A percentile compares a stretch with the other conserved stretches of the same genome.
Evolutionary conservation across 2,329 filamentous ascomycete species (phyloP).

Genomic region (Clonostachys byssicola): DNA sequence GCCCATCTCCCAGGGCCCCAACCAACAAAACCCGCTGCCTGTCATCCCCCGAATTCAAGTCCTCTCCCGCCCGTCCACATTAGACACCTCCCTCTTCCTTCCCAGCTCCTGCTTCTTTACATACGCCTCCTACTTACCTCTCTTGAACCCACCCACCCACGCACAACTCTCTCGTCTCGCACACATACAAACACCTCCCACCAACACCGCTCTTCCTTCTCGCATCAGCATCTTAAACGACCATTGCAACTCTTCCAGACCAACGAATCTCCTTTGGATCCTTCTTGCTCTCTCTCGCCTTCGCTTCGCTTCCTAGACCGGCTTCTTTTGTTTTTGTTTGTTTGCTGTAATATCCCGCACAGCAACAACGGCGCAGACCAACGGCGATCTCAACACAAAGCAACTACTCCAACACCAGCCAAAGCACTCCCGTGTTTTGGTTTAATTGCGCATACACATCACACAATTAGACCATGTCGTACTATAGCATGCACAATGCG

Average conservation of each 20-base stretch:
- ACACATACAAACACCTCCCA: not conserved
- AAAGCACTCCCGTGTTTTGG: not conserved
- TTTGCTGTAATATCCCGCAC: too few species aligned
- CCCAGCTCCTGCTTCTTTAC: not conserved
- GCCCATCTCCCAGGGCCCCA: not conserved
- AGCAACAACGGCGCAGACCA: too few species aligned
- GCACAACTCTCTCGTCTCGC: not conserved
- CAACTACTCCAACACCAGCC: not conserved
- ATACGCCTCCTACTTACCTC: not conserved
- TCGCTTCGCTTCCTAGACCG: too few species aligned
- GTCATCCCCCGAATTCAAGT: constrained; percentile 5
- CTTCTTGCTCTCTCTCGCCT: too few species aligned
- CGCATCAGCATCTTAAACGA: too few species aligned
- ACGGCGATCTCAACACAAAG: not conserved
- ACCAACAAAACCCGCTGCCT: constrained; percentile 5
- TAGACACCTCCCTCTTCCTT: not conserved
- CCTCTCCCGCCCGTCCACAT: not conserved
- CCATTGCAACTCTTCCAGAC: too few species aligned
- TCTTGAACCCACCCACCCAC: not conserved
- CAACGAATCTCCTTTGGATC: too few species aligned
- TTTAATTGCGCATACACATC: too few species aligned
- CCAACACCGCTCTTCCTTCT: not conserved
- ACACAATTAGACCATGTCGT: constrained; percentile 45
- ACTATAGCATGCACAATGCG: constrained; percentile 59
- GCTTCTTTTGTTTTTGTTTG: too few species aligned